Base-by-base conservation (phyloP, 768 basidiomycete genomes). In the Dictyophora rubrovolvata region DNA sequence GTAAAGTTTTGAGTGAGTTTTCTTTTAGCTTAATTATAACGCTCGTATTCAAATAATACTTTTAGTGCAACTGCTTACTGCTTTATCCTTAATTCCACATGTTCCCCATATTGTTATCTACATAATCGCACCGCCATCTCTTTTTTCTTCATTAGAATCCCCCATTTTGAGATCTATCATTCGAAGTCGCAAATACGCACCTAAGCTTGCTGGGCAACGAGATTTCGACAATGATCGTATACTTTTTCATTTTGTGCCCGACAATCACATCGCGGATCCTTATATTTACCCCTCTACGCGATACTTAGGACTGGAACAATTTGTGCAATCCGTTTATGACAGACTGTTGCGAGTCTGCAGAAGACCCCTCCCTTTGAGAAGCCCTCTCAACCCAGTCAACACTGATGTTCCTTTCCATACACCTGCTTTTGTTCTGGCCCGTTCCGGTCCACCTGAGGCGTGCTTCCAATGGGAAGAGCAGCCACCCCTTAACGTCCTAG, bases 161-260 rank as follows among this genome's bases (percentile, higher is more conserved):
- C 79, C 81, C 14, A 68, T 79, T 18, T 78, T 90, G n/a, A 82
- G 87, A 18, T 83, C 86, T 66, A 73, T 89, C 28, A 77, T 87
- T 55, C 81, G 80, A 8, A 77, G 83, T 2, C 71, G 84, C 62
- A 83, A 81, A 64, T 84, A 84, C 60, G 70, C 61, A 14, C 48
- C 62, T 18, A 51, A 62, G 23, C 50, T 56, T n/a, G 36, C 50
- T 17, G 46, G 34, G 37, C 55, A 56, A 16, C 37, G 21, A 42
- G 36, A 22, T 37, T 58, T 55, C 17, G 61, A 60, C 12, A 74
- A 76, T 21, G 59, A 69, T 14, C 80, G 81, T 54, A 74, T 86
- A 17, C 73, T 86, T 28, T 80, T 89, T 60, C 87, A 93, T 58
- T 80, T 91, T 62, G 73, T 93, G 48, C 87, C 90, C 3, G 85